Percentiles rank a stretch among this genome's conserved stretches.
Conservation (phyloP, 768 basidiomycete species). For the Psilocybe tampanensis region DNA sequence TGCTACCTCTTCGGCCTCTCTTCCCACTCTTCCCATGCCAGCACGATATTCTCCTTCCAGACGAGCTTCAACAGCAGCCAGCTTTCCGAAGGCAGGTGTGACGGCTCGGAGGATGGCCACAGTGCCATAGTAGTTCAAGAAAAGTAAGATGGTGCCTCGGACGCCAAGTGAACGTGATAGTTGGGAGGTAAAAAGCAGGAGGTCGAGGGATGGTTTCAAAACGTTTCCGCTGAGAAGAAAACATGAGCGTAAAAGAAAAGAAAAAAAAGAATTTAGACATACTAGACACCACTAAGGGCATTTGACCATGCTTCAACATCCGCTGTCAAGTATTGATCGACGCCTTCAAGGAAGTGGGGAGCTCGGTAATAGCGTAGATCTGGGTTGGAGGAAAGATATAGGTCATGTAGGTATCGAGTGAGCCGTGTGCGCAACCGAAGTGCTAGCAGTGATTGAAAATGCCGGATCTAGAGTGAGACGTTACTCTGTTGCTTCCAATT, state of each 20-base stretch:
- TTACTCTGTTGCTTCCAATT: not conserved
- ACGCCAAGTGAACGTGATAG: conserved; percentile 85
- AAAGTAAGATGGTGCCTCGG: conserved; percentile 80
- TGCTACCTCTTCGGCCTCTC: conserved; percentile 94
- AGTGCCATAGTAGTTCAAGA: conserved; percentile 85
- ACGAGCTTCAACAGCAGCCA: conserved; percentile 86
- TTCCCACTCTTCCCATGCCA: conserved; percentile 81
- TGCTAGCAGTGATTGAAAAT: conserved; percentile 85
- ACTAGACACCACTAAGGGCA: conserved; percentile 86
- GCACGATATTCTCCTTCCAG: conserved; percentile 91
- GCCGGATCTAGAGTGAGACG: conserved; percentile 64
- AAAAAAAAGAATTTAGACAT: conserved; percentile 32
- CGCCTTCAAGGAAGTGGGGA: conserved; percentile 60
- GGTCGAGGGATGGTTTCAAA: conserved; percentile 89
- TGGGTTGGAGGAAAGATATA: conserved; percentile 81
- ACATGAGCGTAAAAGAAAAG: not conserved
- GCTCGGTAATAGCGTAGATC: conserved; percentile 70
- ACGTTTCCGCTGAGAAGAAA: conserved; percentile 73
- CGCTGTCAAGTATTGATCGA: conserved; percentile 92
- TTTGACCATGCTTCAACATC: conserved; percentile 92
- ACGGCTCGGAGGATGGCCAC: conserved; percentile 80
- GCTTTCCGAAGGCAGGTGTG: conserved; percentile 89
- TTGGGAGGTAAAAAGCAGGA: conserved; percentile 91
- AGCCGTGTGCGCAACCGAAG: conserved; percentile 83
- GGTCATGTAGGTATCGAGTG: conserved; percentile 88